phyloP scores from a whole-genome alignment of 768 basidiomycete species.

The Kwoniella botswanensis region DNA sequence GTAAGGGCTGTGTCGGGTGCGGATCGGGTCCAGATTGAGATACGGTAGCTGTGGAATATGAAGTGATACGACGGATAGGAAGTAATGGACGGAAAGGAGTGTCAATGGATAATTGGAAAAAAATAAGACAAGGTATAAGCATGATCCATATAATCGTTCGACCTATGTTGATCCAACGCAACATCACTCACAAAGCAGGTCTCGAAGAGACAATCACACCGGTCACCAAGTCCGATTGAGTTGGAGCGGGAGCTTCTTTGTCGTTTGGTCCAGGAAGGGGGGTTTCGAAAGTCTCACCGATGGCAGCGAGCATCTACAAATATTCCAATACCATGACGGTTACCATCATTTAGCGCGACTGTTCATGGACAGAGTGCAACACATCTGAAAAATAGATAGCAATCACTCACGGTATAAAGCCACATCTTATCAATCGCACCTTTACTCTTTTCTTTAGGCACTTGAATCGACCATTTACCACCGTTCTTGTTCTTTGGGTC shows the following conservation, averaged over 20 bases:
- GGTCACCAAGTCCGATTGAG: slow-evolving; percentile 69
- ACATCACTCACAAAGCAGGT: slow-evolving; percentile 61
- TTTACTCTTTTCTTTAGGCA: slow-evolving; percentile 93
- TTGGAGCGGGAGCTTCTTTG: slow-evolving; percentile 25
- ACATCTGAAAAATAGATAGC: not conserved
- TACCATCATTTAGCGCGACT: not conserved
- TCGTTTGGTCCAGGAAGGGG: slow-evolving; percentile 61
- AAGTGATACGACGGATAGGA: not conserved
- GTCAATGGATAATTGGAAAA: no score
- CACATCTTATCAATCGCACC: slow-evolving; percentile 88
- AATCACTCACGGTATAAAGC: slow-evolving; percentile 82
- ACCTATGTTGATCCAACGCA: not conserved
- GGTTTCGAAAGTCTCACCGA: slow-evolving; percentile 98
- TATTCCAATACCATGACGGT: not conserved
- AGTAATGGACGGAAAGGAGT: no score
- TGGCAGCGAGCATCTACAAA: slow-evolving; percentile 94
- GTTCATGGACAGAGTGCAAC: no score
- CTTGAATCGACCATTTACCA: slow-evolving; percentile 98
- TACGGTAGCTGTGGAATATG: slow-evolving; percentile 78
- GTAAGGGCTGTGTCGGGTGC: slow-evolving; percentile 64
- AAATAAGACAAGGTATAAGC: no score
- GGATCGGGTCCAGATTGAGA: slow-evolving; percentile 96
- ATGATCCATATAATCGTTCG: not conserved
- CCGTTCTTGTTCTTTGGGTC: slow-evolving; percentile 95
- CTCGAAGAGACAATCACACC: slow-evolving; percentile 95